Conservation (phyloP, 768 basidiomycete genomes). For the Paxillus involutus region DNA sequence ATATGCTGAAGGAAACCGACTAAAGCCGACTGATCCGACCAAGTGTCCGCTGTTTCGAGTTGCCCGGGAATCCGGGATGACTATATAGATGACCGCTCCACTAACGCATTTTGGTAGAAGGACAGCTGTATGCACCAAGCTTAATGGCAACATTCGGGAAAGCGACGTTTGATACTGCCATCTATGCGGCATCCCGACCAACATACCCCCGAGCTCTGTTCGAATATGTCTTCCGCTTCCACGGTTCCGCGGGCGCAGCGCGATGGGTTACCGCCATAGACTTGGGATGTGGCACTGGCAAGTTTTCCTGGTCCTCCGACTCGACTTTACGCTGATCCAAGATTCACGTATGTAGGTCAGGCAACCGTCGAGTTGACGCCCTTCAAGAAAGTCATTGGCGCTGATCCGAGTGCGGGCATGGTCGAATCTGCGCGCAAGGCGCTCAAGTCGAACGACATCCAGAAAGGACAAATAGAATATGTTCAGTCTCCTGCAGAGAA, state of each 20-base stretch:
- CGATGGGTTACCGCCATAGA: constrained; percentile 66
- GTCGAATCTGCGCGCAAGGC: constrained; percentile 48
- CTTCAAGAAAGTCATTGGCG: constrained; percentile 63
- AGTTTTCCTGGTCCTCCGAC: constrained; percentile 3
- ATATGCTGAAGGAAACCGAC: no score
- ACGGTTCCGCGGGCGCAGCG: constrained; percentile 28
- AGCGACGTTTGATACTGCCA: constrained; percentile 61
- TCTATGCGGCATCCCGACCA: constrained; percentile 70
- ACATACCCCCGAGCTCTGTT: constrained; percentile 70
- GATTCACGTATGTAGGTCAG: constrained; percentile 48
- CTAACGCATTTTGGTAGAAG: not conserved
- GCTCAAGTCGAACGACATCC: constrained; percentile 8
- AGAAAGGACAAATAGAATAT: constrained; percentile 31
- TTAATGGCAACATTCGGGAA: constrained; percentile 78
- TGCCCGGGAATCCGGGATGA: no score
- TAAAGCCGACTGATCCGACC: no score
- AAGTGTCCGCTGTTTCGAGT: no score
- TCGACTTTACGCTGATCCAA: no score
- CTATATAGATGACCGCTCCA: no score
- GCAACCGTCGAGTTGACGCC: constrained; percentile 57
- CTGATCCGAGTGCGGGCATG: constrained; percentile 78
- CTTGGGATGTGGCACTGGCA: constrained; percentile 85
- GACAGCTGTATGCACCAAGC: not conserved
- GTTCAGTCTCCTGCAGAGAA: constrained; percentile 53
- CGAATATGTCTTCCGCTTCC: constrained; percentile 61